Percentiles rank a stretch among this genome's conserved stretches.
Conservation (phyloP, 1,284 basidiomycete species). For the Bondarzewia mesenterica region DNA sequence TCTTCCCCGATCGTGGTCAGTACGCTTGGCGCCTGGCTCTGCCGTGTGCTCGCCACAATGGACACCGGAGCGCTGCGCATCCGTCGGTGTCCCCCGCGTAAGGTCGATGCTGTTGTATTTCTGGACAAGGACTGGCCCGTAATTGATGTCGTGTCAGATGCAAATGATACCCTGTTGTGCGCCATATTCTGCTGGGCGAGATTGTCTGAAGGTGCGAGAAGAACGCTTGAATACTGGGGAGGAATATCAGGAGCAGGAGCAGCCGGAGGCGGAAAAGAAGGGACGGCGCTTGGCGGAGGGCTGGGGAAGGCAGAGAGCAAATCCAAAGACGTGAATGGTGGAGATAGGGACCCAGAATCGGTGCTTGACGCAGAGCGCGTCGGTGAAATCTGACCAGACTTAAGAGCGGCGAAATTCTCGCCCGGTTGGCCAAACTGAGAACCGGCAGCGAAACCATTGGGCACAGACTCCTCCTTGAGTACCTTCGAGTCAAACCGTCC, state of each 20-base stretch:
- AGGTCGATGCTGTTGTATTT: background rate
- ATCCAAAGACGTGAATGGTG: background rate
- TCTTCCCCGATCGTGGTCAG: slow-evolving; percentile 8
- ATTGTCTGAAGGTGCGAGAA: background rate
- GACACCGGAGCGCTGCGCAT: slow-evolving; percentile 13
- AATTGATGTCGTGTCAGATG: background rate
- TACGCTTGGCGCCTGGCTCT: slow-evolving; percentile 7
- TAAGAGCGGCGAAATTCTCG: background rate
- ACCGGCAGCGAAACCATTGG: background rate
- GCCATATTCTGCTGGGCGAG: background rate
- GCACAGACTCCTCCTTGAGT: background rate
- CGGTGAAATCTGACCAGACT: background rate
- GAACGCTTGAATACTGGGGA: background rate
- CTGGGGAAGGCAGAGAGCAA: background rate
- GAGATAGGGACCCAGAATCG: background rate
- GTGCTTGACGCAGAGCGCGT: background rate
- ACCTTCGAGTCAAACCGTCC: background rate
- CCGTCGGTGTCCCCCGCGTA: slow-evolving; percentile 8
- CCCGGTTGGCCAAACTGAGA: background rate
- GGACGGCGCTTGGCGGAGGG: background rate
- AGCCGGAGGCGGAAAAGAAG: slow-evolving; percentile 1
- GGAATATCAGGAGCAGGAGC: background rate
- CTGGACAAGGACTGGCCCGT: background rate
- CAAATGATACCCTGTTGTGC: background rate
- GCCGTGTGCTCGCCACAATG: slow-evolving; percentile 9